Conservation (phyloP, 306 rosid genomes). For the Trifolium dubium region DNA sequence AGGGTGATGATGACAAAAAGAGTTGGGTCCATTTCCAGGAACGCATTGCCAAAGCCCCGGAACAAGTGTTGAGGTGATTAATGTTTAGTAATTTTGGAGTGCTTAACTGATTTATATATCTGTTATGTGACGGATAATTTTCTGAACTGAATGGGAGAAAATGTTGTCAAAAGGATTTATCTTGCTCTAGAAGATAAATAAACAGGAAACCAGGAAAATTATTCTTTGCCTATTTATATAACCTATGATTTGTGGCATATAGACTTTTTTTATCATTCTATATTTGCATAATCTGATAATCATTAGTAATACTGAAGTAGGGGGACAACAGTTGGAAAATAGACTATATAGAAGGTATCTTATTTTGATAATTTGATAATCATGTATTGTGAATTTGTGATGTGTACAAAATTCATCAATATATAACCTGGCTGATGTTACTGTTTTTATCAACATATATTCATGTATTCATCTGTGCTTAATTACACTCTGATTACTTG, state of each 20-base stretch:
- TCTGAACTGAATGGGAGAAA: neutral
- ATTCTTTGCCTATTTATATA: neutral
- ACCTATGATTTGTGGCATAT: neutral
- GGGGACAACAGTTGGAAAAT: neutral
- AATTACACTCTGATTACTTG: neutral
- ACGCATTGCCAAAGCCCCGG: conserved; percentile 62
- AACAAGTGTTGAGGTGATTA: conserved; percentile 59
- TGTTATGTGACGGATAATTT: conserved; percentile 1
- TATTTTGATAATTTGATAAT: conserved; percentile 12
- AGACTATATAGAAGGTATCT: neutral
- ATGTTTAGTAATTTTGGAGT: conserved; percentile 10
- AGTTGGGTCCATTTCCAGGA: conserved; percentile 68
- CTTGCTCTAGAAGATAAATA: conserved; percentile 7
- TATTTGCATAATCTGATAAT: neutral
- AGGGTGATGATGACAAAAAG: conserved; percentile 48
- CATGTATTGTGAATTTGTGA: neutral
- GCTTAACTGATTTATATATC: conserved; percentile 15
- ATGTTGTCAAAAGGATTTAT: neutral
- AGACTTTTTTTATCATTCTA: neutral
- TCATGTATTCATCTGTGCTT: neutral
- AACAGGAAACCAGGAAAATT: conserved; percentile 14
- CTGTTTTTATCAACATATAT: neutral
- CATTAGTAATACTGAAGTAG: too few species aligned
- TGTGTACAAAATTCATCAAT: neutral
- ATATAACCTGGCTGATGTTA: neutral